Conservation (phyloP, 2,329 filamentous ascomycete genomes). For the Calcarisporium arbuscula region DNA sequence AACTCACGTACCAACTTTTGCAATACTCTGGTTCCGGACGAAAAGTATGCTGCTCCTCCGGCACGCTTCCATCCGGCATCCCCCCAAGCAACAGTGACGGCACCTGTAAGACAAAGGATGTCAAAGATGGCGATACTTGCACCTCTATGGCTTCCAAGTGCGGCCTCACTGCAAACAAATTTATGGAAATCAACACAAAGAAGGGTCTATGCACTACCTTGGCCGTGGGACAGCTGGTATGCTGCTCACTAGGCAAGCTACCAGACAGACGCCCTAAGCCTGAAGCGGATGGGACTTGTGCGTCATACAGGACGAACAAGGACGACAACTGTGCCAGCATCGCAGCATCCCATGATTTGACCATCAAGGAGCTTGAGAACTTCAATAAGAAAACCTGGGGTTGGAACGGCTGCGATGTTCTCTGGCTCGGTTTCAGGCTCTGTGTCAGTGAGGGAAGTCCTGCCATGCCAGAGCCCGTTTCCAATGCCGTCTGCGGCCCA, state of each 20-base stretch:
- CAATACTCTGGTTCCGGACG: too few relatives aligned
- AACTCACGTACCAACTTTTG: slow-evolving; percentile 23
- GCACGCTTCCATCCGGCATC: slow-evolving; percentile 11
- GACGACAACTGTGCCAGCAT: slow-evolving; percentile 28
- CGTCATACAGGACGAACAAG: slow-evolving; percentile 21
- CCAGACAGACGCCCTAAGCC: slow-evolving; percentile 28
- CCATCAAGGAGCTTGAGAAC: slow-evolving; percentile 10
- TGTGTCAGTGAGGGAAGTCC: slow-evolving; percentile 16
- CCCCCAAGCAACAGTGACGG: slow-evolving; percentile 14
- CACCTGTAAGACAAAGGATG: slow-evolving; percentile 1
- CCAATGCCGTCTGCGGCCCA: slow-evolving; percentile 17
- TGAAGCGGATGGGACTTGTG: slow-evolving; percentile 27
- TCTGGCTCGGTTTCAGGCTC: slow-evolving; percentile 10
- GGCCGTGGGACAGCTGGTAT: slow-evolving; percentile 24
- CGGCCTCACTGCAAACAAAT: slow-evolving; percentile 28
- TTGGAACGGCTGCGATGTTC: slow-evolving; percentile 14
- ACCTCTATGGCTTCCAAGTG: slow-evolving; percentile 28
- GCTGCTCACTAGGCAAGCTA: slow-evolving; percentile 28
- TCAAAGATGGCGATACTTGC: slow-evolving; percentile 28
- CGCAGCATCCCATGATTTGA: slow-evolving; percentile 14
- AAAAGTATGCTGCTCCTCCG: slow-evolving; percentile 14
- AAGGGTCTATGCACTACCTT: slow-evolving; percentile 25
- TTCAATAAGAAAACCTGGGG: slow-evolving; percentile 22
- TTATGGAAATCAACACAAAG: slow-evolving; percentile 32
- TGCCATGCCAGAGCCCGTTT: slow-evolving; percentile 14